These are phyloP conservation scores for Epichloe brachyelytri DNA, from an alignment of 2,329 filamentous ascomycete species.

Conservation along the genomic window DNA sequence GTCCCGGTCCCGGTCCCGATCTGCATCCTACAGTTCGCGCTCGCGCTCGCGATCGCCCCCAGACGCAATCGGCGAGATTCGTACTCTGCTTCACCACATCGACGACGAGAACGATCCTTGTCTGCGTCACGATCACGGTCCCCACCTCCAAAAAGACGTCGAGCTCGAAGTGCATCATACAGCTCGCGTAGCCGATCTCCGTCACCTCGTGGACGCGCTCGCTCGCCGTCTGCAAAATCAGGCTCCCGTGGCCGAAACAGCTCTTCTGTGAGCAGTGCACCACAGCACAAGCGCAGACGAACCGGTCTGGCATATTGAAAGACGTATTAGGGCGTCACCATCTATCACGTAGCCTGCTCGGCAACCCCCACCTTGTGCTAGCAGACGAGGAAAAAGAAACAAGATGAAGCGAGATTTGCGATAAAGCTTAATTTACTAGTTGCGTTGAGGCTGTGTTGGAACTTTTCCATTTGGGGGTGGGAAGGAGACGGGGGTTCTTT, in stretches of 20 bases:
- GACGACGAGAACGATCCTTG: slow-evolving; percentile 1
- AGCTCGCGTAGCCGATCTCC: slow-evolving; percentile 4
- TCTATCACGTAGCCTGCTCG: too few relatives aligned
- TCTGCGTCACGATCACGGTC: neutral
- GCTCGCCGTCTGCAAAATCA: neutral
- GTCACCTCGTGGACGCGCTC: neutral
- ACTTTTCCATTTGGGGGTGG: too few relatives aligned
- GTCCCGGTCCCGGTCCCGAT: slow-evolving; percentile 3
- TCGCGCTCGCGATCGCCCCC: slow-evolving; percentile 3
- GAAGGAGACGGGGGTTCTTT: too few relatives aligned
- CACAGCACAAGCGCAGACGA: neutral
- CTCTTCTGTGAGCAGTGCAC: slow-evolving; percentile 2
- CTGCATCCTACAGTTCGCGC: neutral
- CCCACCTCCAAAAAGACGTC: neutral
- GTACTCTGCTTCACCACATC: slow-evolving; percentile 5
- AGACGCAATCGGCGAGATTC: slow-evolving; percentile 1
- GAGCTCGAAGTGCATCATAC: slow-evolving; percentile 1
- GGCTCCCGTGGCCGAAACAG: slow-evolving; percentile 1
- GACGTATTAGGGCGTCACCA: too few relatives aligned
- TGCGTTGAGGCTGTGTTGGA: too few relatives aligned
- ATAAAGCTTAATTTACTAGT: too few relatives aligned
- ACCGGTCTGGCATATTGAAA: neutral
- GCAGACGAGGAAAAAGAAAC: too few relatives aligned
- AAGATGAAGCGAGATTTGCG: too few relatives aligned
- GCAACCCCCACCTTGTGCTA: too few relatives aligned